Evolutionary conservation across 2,329 filamentous ascomycete genomes (phyloP).

Genomic region (Mycosphaerelloides madeirae): DNA sequence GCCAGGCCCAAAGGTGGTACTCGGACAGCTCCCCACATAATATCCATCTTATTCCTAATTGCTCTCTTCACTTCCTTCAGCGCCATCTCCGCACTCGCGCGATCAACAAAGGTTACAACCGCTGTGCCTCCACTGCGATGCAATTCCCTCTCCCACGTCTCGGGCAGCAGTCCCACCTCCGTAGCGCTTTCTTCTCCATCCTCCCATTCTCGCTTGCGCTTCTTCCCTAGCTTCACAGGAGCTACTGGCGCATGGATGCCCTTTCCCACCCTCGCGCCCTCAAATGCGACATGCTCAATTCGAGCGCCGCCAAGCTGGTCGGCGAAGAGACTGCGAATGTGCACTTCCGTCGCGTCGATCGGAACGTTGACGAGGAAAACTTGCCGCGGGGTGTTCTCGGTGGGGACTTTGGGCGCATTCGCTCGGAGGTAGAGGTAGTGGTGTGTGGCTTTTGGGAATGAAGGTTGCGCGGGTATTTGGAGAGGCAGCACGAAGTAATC

Average conservation of each 20-base stretch:
- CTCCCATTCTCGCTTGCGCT: constrained; percentile 49
- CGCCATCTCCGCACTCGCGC: constrained; percentile 68
- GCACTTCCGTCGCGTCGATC: constrained; percentile 71
- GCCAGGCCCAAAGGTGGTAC: constrained; percentile 53
- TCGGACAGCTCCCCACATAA: constrained; percentile 64
- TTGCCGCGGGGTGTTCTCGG: constrained; percentile 67
- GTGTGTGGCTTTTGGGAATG: constrained; percentile 57
- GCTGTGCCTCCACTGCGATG: constrained; percentile 72
- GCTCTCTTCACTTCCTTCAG: constrained; percentile 68
- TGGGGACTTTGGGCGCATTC: constrained; percentile 74
- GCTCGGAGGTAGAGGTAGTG: constrained; percentile 86
- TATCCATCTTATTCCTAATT: constrained; percentile 52
- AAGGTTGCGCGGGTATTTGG: constrained; percentile 57
- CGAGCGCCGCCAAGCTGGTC: constrained; percentile 69
- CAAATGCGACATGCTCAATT: constrained; percentile 74
- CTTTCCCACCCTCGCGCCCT: constrained; percentile 52
- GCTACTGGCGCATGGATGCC: constrained; percentile 31
- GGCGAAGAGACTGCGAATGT: constrained; percentile 71
- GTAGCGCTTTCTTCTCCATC: constrained; percentile 46
- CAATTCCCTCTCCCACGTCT: constrained; percentile 67
- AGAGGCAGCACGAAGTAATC: constrained; percentile 69
- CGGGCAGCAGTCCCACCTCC: constrained; percentile 53
- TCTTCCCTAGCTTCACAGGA: constrained; percentile 44
- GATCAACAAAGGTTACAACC: constrained; percentile 78
- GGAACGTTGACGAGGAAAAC: constrained; percentile 91